Evolutionary conservation across 2,329 filamentous ascomycete species (phyloP).

Genomic region (Aspergillus uvarum): DNA sequence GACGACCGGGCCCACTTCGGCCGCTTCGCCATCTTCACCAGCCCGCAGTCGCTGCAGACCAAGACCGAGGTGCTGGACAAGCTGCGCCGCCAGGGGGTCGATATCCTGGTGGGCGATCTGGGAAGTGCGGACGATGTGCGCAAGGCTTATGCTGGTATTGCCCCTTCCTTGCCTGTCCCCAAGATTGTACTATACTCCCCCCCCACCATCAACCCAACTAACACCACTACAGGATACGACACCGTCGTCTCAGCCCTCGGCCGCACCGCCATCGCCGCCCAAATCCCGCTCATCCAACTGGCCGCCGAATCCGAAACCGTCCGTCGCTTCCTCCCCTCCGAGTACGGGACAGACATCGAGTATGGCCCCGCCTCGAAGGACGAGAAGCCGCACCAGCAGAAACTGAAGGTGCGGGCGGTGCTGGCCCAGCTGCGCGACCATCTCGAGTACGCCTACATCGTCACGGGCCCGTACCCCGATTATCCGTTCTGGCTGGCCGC

Average conservation of each 20-base stretch:
- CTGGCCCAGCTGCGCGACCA: constrained; percentile 53
- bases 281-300: constrained; percentile 61
- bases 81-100: constrained; percentile 49
- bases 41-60: constrained; percentile 49
- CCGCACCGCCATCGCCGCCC: constrained; percentile 59
- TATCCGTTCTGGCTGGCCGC: constrained; percentile 52
- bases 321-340: constrained; percentile 65
- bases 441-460: constrained; percentile 65
- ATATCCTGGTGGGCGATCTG: constrained; percentile 58
- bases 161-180: neutral
- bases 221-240: constrained; percentile 51
- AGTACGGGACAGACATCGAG: constrained; percentile 67
- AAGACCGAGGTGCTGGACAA: constrained; percentile 53
- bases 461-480: constrained; percentile 69
- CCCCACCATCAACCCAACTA: neutral
- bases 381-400: constrained; percentile 68
- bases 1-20: constrained; percentile 51
- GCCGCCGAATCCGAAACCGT: constrained; percentile 57
- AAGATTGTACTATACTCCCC: neutral
- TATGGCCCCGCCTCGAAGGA: constrained; percentile 57
- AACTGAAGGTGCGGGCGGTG: constrained; percentile 65
- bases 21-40: constrained; percentile 59
- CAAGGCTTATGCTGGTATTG: constrained; percentile 54
- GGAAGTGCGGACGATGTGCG: constrained; percentile 53
- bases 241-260: constrained; percentile 67